These are phyloP conservation scores for Thermothelomyces thermophilus DNA, from an alignment of 2,329 filamentous ascomycete genomes.

Conservation along the genomic window DNA sequence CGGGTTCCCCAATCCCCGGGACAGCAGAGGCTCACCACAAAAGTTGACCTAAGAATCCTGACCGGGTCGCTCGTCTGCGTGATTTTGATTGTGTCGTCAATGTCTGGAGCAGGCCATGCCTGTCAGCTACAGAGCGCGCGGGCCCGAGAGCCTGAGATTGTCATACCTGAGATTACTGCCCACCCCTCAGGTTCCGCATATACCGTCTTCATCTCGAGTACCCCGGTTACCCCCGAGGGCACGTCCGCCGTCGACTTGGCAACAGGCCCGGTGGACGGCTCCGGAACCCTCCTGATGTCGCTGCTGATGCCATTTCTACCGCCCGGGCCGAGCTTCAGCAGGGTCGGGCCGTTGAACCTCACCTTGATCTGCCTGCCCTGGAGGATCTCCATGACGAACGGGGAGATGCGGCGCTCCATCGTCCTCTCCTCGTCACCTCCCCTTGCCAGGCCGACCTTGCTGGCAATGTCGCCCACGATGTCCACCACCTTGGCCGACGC, in stretches of 20 bases:
- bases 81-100: conserved; percentile 94
- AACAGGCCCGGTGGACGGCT: conserved; percentile 38
- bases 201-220: conserved; percentile 60
- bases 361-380: conserved; percentile 64
- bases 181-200: conserved; percentile 74
- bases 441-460: conserved; percentile 20
- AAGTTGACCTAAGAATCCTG: conserved; percentile 77
- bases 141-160: neutral
- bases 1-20: neutral
- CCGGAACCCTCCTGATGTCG: conserved; percentile 50
- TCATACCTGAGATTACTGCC: conserved; percentile 67
- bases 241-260: conserved; percentile 45
- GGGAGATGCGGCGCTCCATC: conserved; percentile 61
- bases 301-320: conserved; percentile 65
- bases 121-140: conserved; percentile 16
- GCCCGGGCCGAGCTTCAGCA: conserved; percentile 59
- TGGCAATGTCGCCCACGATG: conserved; percentile 28
- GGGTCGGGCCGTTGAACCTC: conserved; percentile 41
- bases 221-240: conserved; percentile 45
- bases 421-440: conserved; percentile 32
- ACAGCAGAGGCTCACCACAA: conserved; percentile 40
- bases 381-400: conserved; percentile 71
- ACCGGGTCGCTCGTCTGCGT: conserved; percentile 74
- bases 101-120: conserved; percentile 45
- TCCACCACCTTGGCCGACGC: conserved; percentile 61